These are phyloP conservation scores for Kalmusia sp. DNA, from an alignment of 2,329 filamentous ascomycete genomes.

Conservation along the genomic window DNA sequence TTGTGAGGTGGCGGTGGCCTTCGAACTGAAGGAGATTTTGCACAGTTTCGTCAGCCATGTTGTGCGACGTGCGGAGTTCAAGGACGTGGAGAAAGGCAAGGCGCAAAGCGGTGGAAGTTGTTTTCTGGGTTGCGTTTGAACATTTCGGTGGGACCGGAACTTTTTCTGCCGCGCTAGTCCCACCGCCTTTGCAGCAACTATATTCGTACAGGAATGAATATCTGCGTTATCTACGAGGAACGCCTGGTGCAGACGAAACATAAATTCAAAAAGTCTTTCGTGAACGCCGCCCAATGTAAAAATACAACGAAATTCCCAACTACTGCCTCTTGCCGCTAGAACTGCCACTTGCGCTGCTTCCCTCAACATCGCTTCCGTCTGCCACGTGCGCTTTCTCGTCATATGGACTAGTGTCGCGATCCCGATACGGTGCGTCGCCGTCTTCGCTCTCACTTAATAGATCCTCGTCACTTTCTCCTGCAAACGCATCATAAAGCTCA, in stretches of 20 bases:
- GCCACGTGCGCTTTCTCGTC: conserved; percentile 40
- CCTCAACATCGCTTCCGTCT: conserved; percentile 30
- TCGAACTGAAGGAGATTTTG: conserved; percentile 74
- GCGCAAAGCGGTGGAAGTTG: neutral
- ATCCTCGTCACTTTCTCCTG: conserved; percentile 85
- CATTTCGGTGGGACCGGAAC: conserved; percentile 10
- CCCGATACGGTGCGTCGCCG: conserved; percentile 47
- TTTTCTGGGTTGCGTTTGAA: conserved; percentile 1
- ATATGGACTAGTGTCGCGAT: conserved; percentile 35
- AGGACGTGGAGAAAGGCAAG: neutral
- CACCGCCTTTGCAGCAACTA: neutral
- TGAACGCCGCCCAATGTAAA: conserved; percentile 27
- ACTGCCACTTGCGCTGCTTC: conserved; percentile 32
- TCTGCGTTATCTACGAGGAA: neutral
- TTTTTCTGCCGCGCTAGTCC: conserved; percentile 17
- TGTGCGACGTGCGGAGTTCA: neutral
- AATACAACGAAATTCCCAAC: conserved; percentile 8
- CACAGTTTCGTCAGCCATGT: conserved; percentile 38
- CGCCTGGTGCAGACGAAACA: neutral
- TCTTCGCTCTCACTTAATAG: conserved; percentile 56
- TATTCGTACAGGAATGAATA: conserved; percentile 1
- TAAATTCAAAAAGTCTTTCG: conserved; percentile 6
- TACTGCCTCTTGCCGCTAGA: conserved; percentile 36
- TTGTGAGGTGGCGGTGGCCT: conserved; percentile 80
- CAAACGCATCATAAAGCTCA: conserved; percentile 97